Evolutionary conservation across 495 filamentous ascomycete genomes (phyloP).

Genomic region (Aspergillus ellipticus): DNA sequence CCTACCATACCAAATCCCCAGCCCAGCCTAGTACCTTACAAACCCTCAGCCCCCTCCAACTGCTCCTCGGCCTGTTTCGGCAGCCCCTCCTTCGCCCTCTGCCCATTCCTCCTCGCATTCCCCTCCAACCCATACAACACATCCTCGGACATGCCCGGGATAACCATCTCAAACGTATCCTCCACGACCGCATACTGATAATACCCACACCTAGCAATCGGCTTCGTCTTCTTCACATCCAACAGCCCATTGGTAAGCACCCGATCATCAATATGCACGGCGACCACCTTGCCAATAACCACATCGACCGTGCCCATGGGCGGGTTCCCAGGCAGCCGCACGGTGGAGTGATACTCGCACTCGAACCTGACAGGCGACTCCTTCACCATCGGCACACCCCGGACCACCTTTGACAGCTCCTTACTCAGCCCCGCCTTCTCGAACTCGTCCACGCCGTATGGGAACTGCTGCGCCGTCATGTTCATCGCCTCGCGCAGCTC

Average conservation of each 20-base stretch:
- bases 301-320: slow-evolving; percentile 52
- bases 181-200: slow-evolving; percentile 51
- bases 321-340: slow-evolving; percentile 50
- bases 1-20: not conserved
- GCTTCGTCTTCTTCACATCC: slow-evolving; percentile 51
- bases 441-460: slow-evolving; percentile 52
- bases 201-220: slow-evolving; percentile 59
- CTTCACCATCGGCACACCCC: slow-evolving; percentile 47
- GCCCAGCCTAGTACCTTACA: not conserved
- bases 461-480: slow-evolving; percentile 40
- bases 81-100: slow-evolving; percentile 11
- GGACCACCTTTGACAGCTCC: slow-evolving; percentile 28
- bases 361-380: slow-evolving; percentile 54
- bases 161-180: slow-evolving; percentile 52
- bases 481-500: slow-evolving; percentile 51
- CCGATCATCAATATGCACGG: slow-evolving; percentile 50
- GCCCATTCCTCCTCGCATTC: slow-evolving; percentile 12
- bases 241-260: slow-evolving; percentile 48
- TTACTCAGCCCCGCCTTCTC: slow-evolving; percentile 43
- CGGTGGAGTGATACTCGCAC: slow-evolving; percentile 49
- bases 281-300: slow-evolving; percentile 54
- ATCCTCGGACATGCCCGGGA: slow-evolving; percentile 36
- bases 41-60: not conserved
- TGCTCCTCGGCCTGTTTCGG: slow-evolving; percentile 6
- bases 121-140: slow-evolving; percentile 29